Base-by-base conservation (phyloP, 2,329 filamentous ascomycete genomes). In the Aspergillus fumigatus region DNA sequence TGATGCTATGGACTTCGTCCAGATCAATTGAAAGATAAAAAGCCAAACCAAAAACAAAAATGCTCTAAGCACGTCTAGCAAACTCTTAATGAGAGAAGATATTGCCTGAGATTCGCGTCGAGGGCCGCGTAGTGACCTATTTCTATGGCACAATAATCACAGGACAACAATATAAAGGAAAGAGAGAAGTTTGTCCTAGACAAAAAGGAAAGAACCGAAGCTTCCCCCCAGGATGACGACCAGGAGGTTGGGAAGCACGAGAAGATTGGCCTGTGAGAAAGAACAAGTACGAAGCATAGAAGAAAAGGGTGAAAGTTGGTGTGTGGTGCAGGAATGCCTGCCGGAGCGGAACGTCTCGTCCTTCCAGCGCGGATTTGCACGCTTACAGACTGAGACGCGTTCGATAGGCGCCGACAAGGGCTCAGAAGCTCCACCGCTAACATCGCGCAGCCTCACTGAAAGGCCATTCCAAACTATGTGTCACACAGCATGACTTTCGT, bases 311-410 rank as follows among this genome's bases (percentile, higher is more conserved):
- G 62, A 61, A 54, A 61, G 54, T 55, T 54, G 56, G 61, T 67
- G 67, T 66, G 69, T 66, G 65, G 68, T 70, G 68, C 43, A 47
- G 43, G 69, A 71, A 72, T 71, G 68, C 59, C 62, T 59, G 53
- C 62, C 68, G 66, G 66, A 67, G 61, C 66, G 67, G 66, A 67
- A 65, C 60, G 69, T 70, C 67, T 70, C 57, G 63, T 68, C 63
- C 60, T 57, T 64, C 67, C 68, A 69, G 63, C 70, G 70, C 69
- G 70, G 70, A 72, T 72, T 71, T 70, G 70, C 70, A 73, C 70
- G 70, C 69, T 71, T 72, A 68, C 69, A 71, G 57, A 54, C 69
- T 65, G 68, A 72, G 70, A 73, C 70, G 70, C 70, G 70, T 73
- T 73, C 70, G 64, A 70, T 71, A 73, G 69, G 63, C 70, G 69